These are phyloP conservation scores for Phoenix roebelenii DNA, from an alignment of 176 grass and related monocot species.

Conservation along the genomic window DNA sequence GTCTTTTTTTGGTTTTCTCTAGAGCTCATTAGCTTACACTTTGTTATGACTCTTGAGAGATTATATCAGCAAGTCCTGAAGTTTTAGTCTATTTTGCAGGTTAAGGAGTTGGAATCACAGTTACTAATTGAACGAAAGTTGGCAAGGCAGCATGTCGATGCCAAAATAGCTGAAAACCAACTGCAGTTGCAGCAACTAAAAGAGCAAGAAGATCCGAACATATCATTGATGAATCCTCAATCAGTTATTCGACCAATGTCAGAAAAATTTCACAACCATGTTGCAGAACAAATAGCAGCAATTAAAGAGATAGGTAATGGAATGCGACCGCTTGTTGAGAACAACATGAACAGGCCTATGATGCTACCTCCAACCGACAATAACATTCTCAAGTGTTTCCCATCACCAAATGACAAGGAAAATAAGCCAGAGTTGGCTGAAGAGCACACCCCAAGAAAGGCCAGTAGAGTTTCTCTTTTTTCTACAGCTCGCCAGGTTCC, in stretches of 20 bases:
- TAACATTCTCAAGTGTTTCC: slow-evolving; percentile 43
- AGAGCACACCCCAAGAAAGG: slow-evolving; percentile 16
- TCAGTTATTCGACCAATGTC: slow-evolving; percentile 14
- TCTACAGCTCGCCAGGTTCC: slow-evolving; percentile 22
- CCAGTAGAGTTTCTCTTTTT: slow-evolving; percentile 47
- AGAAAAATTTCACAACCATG: slow-evolving; percentile 35
- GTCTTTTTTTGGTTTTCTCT: too few species aligned
- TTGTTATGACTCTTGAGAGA: too few species aligned
- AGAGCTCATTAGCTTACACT: too few species aligned
- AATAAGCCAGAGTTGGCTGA: slow-evolving; percentile 40
- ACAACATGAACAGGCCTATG: slow-evolving; percentile 33
- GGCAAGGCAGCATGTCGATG: slow-evolving; percentile 81
- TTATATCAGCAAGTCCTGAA: too few species aligned
- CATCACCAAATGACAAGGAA: slow-evolving; percentile 58
- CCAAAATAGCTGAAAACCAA: slow-evolving; percentile 81
- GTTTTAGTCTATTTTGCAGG: slow-evolving; percentile 22
- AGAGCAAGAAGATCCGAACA: neutral
- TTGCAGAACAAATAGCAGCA: slow-evolving; percentile 17
- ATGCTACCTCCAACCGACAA: neutral
- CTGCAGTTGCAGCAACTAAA: slow-evolving; percentile 27
- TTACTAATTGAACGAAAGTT: slow-evolving; percentile 83
- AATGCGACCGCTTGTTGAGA: slow-evolving; percentile 38
- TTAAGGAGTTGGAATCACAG: slow-evolving; percentile 90
- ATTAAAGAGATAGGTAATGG: slow-evolving; percentile 19
- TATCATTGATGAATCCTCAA: neutral